Conservation (phyloP, 2,329 filamentous ascomycete genomes). For the Phoma sp. region DNA sequence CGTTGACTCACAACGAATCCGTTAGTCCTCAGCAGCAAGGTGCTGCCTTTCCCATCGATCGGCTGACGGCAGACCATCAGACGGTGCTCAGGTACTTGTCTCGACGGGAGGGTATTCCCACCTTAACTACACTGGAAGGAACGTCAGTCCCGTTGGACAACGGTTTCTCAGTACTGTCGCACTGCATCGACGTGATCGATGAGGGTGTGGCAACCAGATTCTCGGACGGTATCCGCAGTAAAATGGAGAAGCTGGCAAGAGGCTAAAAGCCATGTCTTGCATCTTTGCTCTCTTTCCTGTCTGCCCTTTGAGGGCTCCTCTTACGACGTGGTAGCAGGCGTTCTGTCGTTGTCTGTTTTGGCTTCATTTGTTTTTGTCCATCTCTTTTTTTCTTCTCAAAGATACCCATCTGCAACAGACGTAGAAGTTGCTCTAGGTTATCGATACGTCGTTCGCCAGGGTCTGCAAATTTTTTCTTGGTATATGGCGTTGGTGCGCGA, state of each 20-base stretch:
- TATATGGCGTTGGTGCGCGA: constrained; percentile 19
- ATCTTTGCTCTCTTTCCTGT: constrained; percentile 7
- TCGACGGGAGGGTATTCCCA: constrained; percentile 60
- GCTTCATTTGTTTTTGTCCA: constrained; percentile 11
- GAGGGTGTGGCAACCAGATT: constrained; percentile 60
- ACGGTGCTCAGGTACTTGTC: constrained; percentile 59
- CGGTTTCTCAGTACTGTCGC: constrained; percentile 56
- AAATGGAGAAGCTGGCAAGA: constrained; percentile 56
- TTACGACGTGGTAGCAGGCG: constrained; percentile 14
- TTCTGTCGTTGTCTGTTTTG: constrained; percentile 8
- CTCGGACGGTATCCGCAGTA: constrained; percentile 61
- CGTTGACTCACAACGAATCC: constrained; percentile 59
- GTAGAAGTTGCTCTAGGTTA: constrained; percentile 24
- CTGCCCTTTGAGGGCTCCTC: neutral
- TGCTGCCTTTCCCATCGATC: constrained; percentile 59
- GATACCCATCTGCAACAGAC: constrained; percentile 22
- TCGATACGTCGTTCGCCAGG: constrained; percentile 4
- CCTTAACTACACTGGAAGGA: constrained; percentile 59
- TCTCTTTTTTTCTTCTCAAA: constrained; percentile 23
- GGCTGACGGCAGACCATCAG: constrained; percentile 58
- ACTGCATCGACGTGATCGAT: constrained; percentile 61
- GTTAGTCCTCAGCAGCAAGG: constrained; percentile 45
- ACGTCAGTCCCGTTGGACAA: constrained; percentile 56
- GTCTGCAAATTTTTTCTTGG: neutral
- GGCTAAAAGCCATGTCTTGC: constrained; percentile 17